Evolutionary conservation across 768 basidiomycete species (phyloP).

Genomic region (Floccularia luteovirens): DNA sequence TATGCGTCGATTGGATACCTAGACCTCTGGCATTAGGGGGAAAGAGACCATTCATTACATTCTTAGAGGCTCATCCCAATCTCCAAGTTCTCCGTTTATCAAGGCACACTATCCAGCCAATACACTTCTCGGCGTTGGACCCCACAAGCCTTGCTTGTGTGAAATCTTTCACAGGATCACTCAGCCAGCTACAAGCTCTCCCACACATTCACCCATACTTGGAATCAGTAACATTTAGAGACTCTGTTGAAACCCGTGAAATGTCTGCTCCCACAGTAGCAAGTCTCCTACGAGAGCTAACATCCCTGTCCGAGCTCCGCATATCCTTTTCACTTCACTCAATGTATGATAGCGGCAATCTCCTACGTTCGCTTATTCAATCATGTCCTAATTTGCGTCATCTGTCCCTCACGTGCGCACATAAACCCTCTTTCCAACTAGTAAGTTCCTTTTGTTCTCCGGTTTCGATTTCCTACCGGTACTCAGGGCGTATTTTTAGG

Average conservation of each 20-base stretch:
- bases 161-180: slow-evolving; percentile 57
- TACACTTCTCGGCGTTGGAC: slow-evolving; percentile 42
- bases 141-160: slow-evolving; percentile 38
- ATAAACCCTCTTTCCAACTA: slow-evolving; percentile 67
- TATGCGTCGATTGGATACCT: slow-evolving; percentile 51
- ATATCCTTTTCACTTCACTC: slow-evolving; percentile 66
- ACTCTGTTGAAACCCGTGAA: slow-evolving; percentile 62
- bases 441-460: slow-evolving; percentile 27
- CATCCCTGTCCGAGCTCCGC: slow-evolving; percentile 47
- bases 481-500: slow-evolving; percentile 23
- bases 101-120: slow-evolving; percentile 42
- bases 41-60: slow-evolving; percentile 55
- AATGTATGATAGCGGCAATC: slow-evolving; percentile 65
- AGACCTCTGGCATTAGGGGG: slow-evolving; percentile 25
- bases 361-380: slow-evolving; percentile 58
- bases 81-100: slow-evolving; percentile 46
- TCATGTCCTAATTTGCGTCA: slow-evolving; percentile 59
- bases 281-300: slow-evolving; percentile 48
- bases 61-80: slow-evolving; percentile 57
- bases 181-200: slow-evolving; percentile 59
- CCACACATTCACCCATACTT: slow-evolving; percentile 42
- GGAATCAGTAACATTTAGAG: slow-evolving; percentile 52
- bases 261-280: slow-evolving; percentile 56
- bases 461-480: slow-evolving; percentile 1
- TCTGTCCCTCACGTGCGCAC: slow-evolving; percentile 58